Percentiles rank a stretch among this genome's conserved stretches.
phyloP scores from a whole-genome alignment of 345 rosid genomes.

The Hevea brasiliensis region DNA sequence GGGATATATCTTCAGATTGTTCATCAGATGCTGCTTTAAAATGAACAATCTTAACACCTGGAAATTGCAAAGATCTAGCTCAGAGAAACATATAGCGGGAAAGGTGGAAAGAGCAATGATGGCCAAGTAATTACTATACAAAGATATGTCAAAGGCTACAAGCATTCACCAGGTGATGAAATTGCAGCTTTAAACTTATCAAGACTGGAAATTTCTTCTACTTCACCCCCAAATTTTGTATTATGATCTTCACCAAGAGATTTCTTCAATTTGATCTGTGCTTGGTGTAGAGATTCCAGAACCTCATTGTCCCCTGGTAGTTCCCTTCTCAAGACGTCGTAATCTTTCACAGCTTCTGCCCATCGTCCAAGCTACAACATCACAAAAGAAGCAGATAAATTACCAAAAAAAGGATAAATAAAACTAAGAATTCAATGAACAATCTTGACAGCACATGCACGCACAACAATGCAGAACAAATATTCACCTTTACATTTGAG shows the following conservation, averaged over 20 bases:
- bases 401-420: not conserved
- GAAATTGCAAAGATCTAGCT: not conserved
- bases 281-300: conserved; percentile 76
- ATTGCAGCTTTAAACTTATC: conserved; percentile 78
- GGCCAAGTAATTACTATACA: not conserved
- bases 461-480: conserved; percentile 2
- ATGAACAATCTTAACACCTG: conserved; percentile 78
- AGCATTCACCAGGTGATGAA: conserved; percentile 61
- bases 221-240: conserved; percentile 91
- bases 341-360: conserved; percentile 86
- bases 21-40: conserved; percentile 53
- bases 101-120: not conserved
- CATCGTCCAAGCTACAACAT: conserved; percentile 70
- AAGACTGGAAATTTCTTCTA: conserved; percentile 63
- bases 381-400: conserved; percentile 1
- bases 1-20: conserved; percentile 81
- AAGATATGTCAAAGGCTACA: not conserved
- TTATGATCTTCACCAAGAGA: conserved; percentile 79
- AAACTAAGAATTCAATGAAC: not conserved
- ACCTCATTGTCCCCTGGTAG: conserved; percentile 72
- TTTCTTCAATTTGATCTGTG: conserved; percentile 83
- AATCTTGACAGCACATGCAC: conserved; percentile 2
- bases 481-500: conserved; percentile 68
- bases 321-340: conserved; percentile 72
- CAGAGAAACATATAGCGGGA: not conserved